These are phyloP conservation scores for Leucoagaricus sp. DNA, from an alignment of 1,284 basidiomycete species.

Conservation along the genomic window DNA sequence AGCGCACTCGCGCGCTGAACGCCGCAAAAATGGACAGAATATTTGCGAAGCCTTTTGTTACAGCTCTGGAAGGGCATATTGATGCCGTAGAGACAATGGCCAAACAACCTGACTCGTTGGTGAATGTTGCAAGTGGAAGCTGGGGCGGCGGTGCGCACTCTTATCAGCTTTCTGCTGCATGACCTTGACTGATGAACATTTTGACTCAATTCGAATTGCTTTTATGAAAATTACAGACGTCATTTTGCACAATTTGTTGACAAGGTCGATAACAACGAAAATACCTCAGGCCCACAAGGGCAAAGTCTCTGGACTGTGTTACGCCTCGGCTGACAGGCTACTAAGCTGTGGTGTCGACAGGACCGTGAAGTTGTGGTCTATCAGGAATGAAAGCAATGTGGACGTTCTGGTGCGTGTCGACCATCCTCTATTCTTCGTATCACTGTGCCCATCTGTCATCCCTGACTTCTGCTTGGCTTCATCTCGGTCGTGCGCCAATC, in stretches of 20 bases:
- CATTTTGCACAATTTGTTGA: constrained; percentile 85
- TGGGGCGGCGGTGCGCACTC: constrained; percentile 85
- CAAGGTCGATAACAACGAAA: constrained; percentile 65
- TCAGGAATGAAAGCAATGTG: constrained; percentile 25
- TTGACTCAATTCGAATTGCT: background rate
- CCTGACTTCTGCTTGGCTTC: too few species aligned
- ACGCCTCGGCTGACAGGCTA: constrained; percentile 66
- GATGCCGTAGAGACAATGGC: constrained; percentile 94
- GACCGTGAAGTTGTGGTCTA: constrained; percentile 90
- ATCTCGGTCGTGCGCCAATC: background rate
- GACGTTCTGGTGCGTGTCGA: constrained; percentile 4
- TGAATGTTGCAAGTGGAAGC: constrained; percentile 88
- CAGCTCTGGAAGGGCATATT: constrained; percentile 87
- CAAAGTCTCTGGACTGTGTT: constrained; percentile 88
- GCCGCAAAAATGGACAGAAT: constrained; percentile 97
- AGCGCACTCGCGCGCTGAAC: constrained; percentile 92
- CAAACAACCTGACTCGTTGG: constrained; percentile 77
- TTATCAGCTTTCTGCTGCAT: background rate
- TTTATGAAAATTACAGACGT: constrained; percentile 54
- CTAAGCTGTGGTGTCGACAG: constrained; percentile 93
- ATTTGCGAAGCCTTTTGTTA: constrained; percentile 96
- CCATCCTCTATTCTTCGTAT: background rate
- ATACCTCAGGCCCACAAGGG: constrained; percentile 88
- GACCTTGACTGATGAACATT: background rate
- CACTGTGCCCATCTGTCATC: too few species aligned